Percentiles rank a stretch among this genome's conserved stretches.
Evolutionary conservation across 768 basidiomycete genomes (phyloP).

Genomic region (Erythrobasidium yunnanense): DNA sequence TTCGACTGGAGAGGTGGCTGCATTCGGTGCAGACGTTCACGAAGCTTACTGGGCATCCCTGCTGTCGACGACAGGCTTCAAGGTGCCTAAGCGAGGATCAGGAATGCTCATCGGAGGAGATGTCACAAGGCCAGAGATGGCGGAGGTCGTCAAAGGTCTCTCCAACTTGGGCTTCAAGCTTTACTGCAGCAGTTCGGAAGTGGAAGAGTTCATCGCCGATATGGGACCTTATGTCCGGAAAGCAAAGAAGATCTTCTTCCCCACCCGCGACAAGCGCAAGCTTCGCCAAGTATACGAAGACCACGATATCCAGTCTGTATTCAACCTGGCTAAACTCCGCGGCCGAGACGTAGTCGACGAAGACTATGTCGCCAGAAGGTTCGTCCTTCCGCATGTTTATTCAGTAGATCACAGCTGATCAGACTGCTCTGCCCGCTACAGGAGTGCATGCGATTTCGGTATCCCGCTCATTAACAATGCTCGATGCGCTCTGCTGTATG

Average conservation of each 20-base stretch:
- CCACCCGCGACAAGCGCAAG: constrained; percentile 88
- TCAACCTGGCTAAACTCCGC: constrained; percentile 76
- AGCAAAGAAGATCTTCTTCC: constrained; percentile 82
- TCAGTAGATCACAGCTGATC: neutral
- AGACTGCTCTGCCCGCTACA: too few species aligned
- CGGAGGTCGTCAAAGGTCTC: constrained; percentile 64
- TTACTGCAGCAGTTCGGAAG: constrained; percentile 67
- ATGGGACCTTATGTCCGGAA: constrained; percentile 55
- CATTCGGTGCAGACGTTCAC: constrained; percentile 82
- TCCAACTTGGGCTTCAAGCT: constrained; percentile 86
- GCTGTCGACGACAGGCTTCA: constrained; percentile 93
- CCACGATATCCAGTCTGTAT: constrained; percentile 84
- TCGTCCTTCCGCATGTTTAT: constrained; percentile 4
- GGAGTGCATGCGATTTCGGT: constrained; percentile 94
- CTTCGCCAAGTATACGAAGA: constrained; percentile 82
- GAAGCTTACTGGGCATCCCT: constrained; percentile 94
- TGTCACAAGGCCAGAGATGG: constrained; percentile 74
- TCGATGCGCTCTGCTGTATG: constrained; percentile 75
- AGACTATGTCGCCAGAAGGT: constrained; percentile 82
- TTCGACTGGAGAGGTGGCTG: constrained; percentile 92
- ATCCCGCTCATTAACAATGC: constrained; percentile 82
- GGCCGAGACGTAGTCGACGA: constrained; percentile 70
- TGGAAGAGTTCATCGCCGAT: constrained; percentile 70
- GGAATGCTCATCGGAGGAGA: constrained; percentile 84
- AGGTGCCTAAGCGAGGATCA: constrained; percentile 66